phyloP scores from a whole-genome alignment of 441 rosid species.

The California macrophylla region DNA sequence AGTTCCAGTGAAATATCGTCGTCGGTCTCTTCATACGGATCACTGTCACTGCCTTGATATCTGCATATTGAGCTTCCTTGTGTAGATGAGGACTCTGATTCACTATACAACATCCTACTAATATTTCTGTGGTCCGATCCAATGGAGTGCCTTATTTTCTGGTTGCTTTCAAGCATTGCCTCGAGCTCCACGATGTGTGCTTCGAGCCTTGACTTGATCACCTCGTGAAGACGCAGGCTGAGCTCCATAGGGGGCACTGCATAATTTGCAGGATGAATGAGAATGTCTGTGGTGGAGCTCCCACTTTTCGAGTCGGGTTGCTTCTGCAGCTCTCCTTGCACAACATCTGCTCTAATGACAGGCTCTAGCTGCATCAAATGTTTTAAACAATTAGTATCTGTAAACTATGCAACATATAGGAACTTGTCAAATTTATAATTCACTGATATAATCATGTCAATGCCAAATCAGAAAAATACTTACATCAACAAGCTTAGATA shows the following conservation, averaged over 20 bases:
- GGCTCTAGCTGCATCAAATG: constrained; percentile 12
- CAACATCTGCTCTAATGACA: constrained; percentile 7
- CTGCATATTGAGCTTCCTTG: neutral
- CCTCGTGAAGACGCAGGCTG: constrained; percentile 30
- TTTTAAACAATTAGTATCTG: neutral
- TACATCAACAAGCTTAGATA: constrained; percentile 17
- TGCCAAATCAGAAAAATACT: neutral
- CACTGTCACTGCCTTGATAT: neutral
- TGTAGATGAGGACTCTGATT: constrained; percentile 1
- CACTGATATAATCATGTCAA: neutral
- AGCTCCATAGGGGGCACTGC: constrained; percentile 23
- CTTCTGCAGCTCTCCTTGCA: constrained; percentile 11
- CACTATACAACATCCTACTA: constrained; percentile 3
- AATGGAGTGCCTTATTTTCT: constrained; percentile 20
- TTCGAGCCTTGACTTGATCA: constrained; percentile 28
- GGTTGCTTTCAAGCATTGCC: constrained; percentile 23
- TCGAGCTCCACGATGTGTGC: constrained; percentile 30
- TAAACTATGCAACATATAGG: neutral
- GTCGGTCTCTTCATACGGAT: neutral
- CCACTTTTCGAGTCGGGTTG: constrained; percentile 14
- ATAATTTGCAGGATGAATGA: constrained; percentile 9
- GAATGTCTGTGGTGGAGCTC: neutral
- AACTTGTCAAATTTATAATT: too few relatives aligned
- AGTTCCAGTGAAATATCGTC: neutral
- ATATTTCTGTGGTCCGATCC: constrained; percentile 3